Conservation (phyloP, 192 early-diverging fungal species). For the Chytriomyces sp. region DNA sequence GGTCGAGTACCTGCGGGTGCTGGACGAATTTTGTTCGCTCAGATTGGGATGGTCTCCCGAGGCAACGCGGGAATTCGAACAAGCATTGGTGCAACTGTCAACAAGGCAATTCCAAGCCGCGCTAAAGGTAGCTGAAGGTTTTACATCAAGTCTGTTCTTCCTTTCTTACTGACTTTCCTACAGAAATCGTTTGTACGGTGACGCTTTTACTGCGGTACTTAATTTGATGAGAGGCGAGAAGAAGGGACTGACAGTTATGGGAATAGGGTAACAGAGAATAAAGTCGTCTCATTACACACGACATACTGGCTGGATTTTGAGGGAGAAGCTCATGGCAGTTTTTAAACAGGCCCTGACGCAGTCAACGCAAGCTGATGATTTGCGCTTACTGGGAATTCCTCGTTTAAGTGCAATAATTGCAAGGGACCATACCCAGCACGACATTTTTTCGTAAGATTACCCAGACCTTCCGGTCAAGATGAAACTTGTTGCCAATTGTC, state of each 20-base stretch:
- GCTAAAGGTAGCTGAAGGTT: slow-evolving; percentile 16
- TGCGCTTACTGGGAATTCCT: not conserved
- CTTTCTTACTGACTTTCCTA: no score
- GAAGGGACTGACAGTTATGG: no score
- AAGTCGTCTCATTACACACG: no score
- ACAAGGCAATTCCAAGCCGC: slow-evolving; percentile 25
- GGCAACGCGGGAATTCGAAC: not conserved
- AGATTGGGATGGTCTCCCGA: slow-evolving; percentile 8
- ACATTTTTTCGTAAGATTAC: slow-evolving; percentile 77
- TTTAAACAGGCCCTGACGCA: no score
- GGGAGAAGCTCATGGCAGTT: no score
- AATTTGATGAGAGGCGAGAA: no score
- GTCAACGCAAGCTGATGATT: not conserved
- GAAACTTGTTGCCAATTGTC: slow-evolving; percentile 71
- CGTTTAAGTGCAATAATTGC: not conserved
- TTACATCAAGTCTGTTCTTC: no score
- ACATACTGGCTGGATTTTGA: no score
- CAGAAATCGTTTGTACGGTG: no score
- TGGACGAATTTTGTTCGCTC: slow-evolving; percentile 35
- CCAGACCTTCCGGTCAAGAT: slow-evolving; percentile 63
- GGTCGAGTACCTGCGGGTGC: slow-evolving; percentile 59
- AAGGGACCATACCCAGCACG: slow-evolving; percentile 76
- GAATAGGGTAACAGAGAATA: no score
- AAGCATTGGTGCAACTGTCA: slow-evolving; percentile 10
- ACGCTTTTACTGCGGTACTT: no score